phyloP scores from a whole-genome alignment of 148 eudicot genomes.

The Dianthus caryophyllus region DNA sequence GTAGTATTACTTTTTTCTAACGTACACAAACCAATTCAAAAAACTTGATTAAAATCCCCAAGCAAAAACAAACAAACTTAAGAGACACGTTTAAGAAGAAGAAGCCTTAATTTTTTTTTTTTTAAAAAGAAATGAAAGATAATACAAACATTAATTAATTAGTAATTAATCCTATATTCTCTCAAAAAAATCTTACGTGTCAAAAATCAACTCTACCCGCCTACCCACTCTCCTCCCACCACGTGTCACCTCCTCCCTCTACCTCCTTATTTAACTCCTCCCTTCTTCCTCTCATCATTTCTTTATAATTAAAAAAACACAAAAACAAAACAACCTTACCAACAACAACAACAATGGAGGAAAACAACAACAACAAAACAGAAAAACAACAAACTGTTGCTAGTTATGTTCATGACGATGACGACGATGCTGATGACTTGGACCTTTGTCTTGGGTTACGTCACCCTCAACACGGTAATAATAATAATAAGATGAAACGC shows the following conservation, averaged over 20 bases:
- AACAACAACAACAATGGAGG: constrained; percentile 18
- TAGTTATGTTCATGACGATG: constrained; percentile 1
- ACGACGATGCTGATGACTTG: constrained; percentile 32
- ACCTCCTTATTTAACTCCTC: background rate
- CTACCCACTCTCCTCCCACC: constrained; percentile 30
- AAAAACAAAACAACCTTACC: background rate
- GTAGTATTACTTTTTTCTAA: too few species aligned
- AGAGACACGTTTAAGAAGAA: background rate
- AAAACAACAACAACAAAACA: constrained; percentile 14
- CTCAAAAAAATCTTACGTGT: constrained; percentile 32
- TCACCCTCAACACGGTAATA: too few species aligned
- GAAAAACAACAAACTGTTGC: background rate
- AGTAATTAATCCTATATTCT: background rate
- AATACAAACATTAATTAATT: too few species aligned
- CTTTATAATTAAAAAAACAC: background rate
- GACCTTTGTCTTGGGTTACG: constrained; percentile 52
- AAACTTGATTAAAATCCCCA: background rate
- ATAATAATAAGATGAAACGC: constrained; percentile 42
- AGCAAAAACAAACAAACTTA: too few species aligned
- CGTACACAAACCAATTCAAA: background rate
- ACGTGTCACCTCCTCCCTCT: constrained; percentile 37
- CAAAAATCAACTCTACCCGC: constrained; percentile 24
- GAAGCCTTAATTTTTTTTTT: too few species aligned
- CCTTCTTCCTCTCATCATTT: constrained; percentile 14
- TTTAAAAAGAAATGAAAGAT: too few species aligned